These are phyloP conservation scores for Pseudohyphozyma bogoriensis DNA, from an alignment of 768 basidiomycete genomes.

Conservation along the genomic window DNA sequence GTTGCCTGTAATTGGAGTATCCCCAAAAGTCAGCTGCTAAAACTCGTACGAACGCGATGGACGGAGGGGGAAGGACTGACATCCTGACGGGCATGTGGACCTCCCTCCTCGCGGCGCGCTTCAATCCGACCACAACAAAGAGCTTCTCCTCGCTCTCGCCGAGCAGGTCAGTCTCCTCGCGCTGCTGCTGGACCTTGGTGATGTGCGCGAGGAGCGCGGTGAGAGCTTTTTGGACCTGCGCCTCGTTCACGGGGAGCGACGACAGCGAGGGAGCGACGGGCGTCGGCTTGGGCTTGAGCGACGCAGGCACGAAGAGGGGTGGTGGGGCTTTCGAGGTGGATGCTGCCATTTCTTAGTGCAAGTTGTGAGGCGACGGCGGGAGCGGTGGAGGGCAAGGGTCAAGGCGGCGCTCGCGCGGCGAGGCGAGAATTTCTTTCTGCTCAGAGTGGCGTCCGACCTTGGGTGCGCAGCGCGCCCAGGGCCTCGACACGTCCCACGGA, in stretches of 20 bases:
- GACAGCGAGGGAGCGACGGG: slow-evolving; percentile 18
- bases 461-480: no score
- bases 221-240: slow-evolving; percentile 69
- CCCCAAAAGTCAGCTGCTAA: background rate
- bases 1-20: slow-evolving; percentile 47
- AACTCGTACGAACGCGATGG: background rate
- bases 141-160: slow-evolving; percentile 63
- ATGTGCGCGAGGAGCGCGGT: slow-evolving; percentile 67
- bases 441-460: no score
- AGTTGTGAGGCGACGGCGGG: no score
- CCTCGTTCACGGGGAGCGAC: slow-evolving; percentile 46
- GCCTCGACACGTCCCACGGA: no score
- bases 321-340: slow-evolving; percentile 10
- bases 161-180: slow-evolving; percentile 54
- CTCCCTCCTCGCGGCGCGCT: slow-evolving; percentile 55
- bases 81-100: slow-evolving; percentile 73
- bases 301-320: slow-evolving; percentile 27
- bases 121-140: slow-evolving; percentile 81
- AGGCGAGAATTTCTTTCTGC: no score
- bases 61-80: slow-evolving; percentile 40
- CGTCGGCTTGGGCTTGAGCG: slow-evolving; percentile 18
- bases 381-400: no score
- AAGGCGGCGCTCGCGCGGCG: no score
- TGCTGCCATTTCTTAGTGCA: no score
- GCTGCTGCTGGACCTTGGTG: slow-evolving; percentile 52